These are phyloP conservation scores for Termitomyces sp. DNA, from an alignment of 768 basidiomycete genomes.

Conservation along the genomic window DNA sequence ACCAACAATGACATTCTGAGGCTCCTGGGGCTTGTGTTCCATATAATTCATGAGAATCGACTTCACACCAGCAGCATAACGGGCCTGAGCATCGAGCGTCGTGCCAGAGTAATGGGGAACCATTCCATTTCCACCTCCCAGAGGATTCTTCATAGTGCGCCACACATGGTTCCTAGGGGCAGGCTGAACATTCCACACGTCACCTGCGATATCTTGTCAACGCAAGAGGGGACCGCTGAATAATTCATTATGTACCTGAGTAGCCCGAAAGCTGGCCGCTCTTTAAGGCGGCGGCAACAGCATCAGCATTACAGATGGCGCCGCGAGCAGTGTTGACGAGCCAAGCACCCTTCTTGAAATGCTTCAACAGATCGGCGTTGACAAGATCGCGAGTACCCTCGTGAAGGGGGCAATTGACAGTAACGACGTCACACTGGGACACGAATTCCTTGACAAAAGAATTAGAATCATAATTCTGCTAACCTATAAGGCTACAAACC, in stretches of 20 bases:
- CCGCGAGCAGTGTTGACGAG: conserved; percentile 93
- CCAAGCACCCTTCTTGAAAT: conserved; percentile 92
- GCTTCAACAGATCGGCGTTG: conserved; percentile 76
- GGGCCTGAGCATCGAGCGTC: conserved; percentile 83
- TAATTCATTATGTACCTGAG: conserved; percentile 25
- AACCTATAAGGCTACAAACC: conserved; percentile 32
- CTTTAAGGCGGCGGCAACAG: conserved; percentile 70
- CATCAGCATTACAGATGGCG: conserved; percentile 85
- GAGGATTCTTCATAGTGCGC: conserved; percentile 78
- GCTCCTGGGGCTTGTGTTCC: conserved; percentile 59
- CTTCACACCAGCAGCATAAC: conserved; percentile 74
- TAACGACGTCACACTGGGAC: conserved; percentile 68
- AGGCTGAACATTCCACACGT: conserved; percentile 88
- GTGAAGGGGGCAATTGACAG: conserved; percentile 88
- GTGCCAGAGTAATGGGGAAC: conserved; percentile 87
- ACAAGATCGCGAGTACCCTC: conserved; percentile 79
- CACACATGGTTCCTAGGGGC: conserved; percentile 84
- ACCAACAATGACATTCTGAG: conserved; percentile 79
- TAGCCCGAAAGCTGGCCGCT: conserved; percentile 72
- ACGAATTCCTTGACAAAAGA: conserved; percentile 21
- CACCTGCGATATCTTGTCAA: conserved; percentile 28
- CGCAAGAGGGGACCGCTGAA: not conserved
- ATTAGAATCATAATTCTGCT: not conserved
- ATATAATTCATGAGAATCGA: conserved; percentile 74
- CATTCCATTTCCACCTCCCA: conserved; percentile 87